These are phyloP conservation scores for Aristolochia californica DNA, from an alignment of 164 flowering plant species.

Conservation along the genomic window DNA sequence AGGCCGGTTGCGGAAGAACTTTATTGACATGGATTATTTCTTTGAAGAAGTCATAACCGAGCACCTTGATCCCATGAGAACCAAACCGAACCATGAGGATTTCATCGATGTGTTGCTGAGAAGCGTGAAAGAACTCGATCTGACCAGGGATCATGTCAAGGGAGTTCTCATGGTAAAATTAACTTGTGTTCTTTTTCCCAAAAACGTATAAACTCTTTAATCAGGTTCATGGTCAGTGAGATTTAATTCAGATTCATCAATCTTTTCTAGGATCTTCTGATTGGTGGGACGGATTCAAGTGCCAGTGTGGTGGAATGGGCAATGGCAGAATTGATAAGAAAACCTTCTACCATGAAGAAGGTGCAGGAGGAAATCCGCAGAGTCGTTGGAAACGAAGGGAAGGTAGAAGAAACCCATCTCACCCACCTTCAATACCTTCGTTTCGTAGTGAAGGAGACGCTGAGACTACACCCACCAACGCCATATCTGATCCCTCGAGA, in stretches of 20 bases:
- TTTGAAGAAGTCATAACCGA: slow-evolving; percentile 20
- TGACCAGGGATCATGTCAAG: slow-evolving; percentile 19
- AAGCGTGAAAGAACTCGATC: slow-evolving; percentile 11
- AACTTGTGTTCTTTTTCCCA: not conserved
- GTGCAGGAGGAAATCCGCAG: not conserved
- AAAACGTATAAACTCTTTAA: no score
- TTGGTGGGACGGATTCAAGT: not conserved
- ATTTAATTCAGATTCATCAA: no score
- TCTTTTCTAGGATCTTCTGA: not conserved
- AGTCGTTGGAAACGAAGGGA: not conserved
- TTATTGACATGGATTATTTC: slow-evolving; percentile 17
- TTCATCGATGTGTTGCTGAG: slow-evolving; percentile 29
- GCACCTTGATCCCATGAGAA: slow-evolving; percentile 12
- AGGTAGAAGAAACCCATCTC: not conserved
- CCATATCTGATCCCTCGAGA: not conserved
- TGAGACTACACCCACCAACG: slow-evolving; percentile 1
- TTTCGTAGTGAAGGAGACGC: not conserved
- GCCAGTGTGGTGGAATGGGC: not conserved
- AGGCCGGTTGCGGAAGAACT: not conserved
- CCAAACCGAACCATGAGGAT: slow-evolving; percentile 17
- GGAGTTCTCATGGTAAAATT: slow-evolving; percentile 16
- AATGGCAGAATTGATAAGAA: slow-evolving; percentile 1
- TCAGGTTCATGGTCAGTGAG: no score
- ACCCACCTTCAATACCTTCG: not conserved
- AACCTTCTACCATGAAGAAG: not conserved